A percentile compares a stretch with the other conserved stretches of the same genome.
Evolutionary conservation across 176 grass and related monocot genomes (phyloP).

Genomic region (Zizania latifolia): DNA sequence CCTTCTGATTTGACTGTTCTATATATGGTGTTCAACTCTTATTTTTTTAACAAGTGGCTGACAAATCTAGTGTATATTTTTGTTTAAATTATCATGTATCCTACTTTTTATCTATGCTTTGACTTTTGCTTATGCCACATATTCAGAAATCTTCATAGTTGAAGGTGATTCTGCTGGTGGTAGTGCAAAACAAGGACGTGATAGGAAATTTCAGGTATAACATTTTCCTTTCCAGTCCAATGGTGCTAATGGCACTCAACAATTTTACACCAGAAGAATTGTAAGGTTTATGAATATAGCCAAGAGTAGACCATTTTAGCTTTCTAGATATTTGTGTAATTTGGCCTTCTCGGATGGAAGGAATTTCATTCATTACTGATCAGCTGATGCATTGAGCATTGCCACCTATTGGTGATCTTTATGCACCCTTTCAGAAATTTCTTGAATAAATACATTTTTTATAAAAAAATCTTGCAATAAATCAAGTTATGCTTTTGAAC

Average conservation of each 20-base stretch:
- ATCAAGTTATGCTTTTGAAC: neutral
- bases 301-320: neutral
- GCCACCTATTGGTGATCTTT: neutral
- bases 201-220: slow-evolving; percentile 93
- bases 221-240: neutral
- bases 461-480: neutral
- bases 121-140: slow-evolving; percentile 17
- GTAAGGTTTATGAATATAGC: neutral
- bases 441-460: neutral
- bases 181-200: slow-evolving; percentile 95
- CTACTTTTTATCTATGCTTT: slow-evolving; percentile 8
- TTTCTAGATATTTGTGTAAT: slow-evolving; percentile 8
- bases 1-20: neutral
- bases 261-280: neutral
- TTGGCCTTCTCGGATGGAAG: neutral
- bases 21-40: neutral
- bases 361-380: neutral
- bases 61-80: neutral
- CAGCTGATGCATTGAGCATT: neutral
- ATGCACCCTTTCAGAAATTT: neutral
- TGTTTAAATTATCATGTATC: neutral
- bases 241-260: neutral
- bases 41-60: neutral
- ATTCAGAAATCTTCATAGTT: slow-evolving; percentile 98
- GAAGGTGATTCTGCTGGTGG: slow-evolving; percentile 98